Base-by-base conservation (phyloP, 2,329 filamentous ascomycete species). In the Neoarthrinium moseri region DNA sequence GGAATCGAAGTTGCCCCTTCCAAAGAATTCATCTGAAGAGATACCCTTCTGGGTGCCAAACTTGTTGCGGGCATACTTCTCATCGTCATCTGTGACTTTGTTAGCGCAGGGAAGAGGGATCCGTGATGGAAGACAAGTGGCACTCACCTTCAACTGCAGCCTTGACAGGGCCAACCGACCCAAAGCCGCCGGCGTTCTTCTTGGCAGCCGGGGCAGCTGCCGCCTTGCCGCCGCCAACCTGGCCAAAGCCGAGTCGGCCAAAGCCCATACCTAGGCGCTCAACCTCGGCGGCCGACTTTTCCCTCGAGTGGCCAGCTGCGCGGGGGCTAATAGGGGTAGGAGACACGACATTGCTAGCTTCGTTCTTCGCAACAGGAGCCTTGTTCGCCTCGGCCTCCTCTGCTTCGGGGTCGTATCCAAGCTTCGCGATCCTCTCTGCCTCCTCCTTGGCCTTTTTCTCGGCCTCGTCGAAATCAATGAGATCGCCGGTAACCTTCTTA, bases 371-470 rank as follows among this genome's bases (percentile, higher is more conserved):
- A 7, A 51, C 38, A 24, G 56, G 51, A 7, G 51, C 24, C 54
- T 77, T 72, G 48, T 81, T 74, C 29, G 64, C 62, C 36, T 64
- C 66, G 18, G 71, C 66, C 56, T 80, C 80, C 67, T 95, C 92
- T 17, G 90, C 91, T 52, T 96, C 87, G 1, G 91, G 90, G 59
- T 99, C 91, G 61, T 99, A 99, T 30, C 94, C 94, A 18, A 99
- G 75, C 71, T 95, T 96, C 65, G 87, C 91, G 63, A 96, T 94
- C 56, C 94, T 86, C 68, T 97, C 94, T 3, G 91, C 94, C 69
- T 99, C 94, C 69, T 97, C 94, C 67, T 92, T 95, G 34, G 94
- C 94, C 71, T 95, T 96, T 69, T 89, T 90, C 75, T 99, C 94
- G 3, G 91, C 94, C 66, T 92, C 94, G 54, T 99, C 94, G 60